phyloP scores from a whole-genome alignment of 495 filamentous ascomycete genomes.

The Hapsidospora chrysogenum region DNA sequence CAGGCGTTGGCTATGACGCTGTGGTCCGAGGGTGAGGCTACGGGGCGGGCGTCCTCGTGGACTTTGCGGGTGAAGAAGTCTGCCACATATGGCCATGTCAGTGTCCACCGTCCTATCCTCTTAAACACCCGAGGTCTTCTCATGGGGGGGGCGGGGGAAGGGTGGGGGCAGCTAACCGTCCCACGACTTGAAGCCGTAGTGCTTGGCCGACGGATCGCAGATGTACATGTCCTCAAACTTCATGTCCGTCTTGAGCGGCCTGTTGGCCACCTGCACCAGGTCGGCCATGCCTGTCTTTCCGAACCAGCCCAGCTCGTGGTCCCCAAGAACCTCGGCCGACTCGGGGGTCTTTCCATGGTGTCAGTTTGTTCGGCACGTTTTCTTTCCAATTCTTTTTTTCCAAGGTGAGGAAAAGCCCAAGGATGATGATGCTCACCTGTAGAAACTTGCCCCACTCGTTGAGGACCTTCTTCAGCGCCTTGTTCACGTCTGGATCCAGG shows the following conservation, averaged over 20 bases:
- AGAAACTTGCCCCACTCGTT: conserved; percentile 51
- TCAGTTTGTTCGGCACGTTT: no score
- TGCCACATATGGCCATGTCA: conserved; percentile 1
- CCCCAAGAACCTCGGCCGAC: conserved; percentile 39
- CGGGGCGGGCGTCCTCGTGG: conserved; percentile 34
- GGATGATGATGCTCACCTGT: conserved; percentile 8
- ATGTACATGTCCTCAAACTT: conserved; percentile 35
- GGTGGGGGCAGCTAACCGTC: conserved; percentile 36
- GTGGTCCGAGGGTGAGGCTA: conserved; percentile 35
- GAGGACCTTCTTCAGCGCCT: conserved; percentile 48
- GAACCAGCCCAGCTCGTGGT: conserved; percentile 42
- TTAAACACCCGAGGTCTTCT: background rate
- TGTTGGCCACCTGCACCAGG: conserved; percentile 31
- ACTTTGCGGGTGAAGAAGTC: conserved; percentile 57
- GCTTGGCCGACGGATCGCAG: conserved; percentile 27
- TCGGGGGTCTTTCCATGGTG: conserved; percentile 23
- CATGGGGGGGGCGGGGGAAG: background rate
- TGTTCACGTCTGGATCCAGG: conserved; percentile 48
- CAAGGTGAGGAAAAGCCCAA: background rate
- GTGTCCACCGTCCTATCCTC: no score
- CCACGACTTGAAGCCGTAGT: conserved; percentile 55
- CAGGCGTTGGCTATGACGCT: conserved; percentile 46
- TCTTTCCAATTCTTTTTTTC: background rate
- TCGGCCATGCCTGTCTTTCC: conserved; percentile 26
- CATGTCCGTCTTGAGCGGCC: conserved; percentile 17